These are phyloP conservation scores for Scedosporium aurantiacum DNA, from an alignment of 2,329 filamentous ascomycete genomes.

Conservation along the genomic window DNA sequence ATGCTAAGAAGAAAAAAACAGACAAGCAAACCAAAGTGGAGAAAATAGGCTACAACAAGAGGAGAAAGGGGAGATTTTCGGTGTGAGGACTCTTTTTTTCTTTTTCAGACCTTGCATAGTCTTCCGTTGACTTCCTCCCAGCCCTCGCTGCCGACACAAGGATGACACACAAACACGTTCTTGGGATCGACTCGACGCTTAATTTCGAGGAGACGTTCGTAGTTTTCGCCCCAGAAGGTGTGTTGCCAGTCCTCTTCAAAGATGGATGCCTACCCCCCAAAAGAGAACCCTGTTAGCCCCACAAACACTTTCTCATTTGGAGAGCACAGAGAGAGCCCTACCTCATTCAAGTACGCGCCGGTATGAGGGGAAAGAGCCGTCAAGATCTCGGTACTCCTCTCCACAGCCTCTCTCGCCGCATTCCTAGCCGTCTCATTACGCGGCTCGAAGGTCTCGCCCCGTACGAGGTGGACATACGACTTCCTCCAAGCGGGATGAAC, in stretches of 20 bases:
- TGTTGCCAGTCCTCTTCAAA: slow-evolving; percentile 32
- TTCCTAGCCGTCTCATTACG: slow-evolving; percentile 7
- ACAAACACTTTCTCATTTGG: neutral
- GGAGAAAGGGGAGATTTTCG: neutral
- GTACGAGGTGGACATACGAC: slow-evolving; percentile 24
- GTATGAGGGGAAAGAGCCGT: slow-evolving; percentile 26
- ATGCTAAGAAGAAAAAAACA: neutral
- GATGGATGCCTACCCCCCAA: slow-evolving; percentile 29
- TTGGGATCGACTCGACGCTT: slow-evolving; percentile 37
- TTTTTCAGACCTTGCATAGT: neutral
- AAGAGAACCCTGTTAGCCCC: neutral
- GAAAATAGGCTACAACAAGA: neutral
- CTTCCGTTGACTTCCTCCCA: slow-evolving; percentile 23
- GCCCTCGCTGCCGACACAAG: slow-evolving; percentile 37
- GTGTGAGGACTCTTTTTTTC: neutral
- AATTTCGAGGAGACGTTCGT: slow-evolving; percentile 26
- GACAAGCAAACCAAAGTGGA: neutral
- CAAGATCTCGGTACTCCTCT: slow-evolving; percentile 21
- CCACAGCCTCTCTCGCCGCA: slow-evolving; percentile 16
- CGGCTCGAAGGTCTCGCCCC: neutral
- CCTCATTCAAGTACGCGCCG: slow-evolving; percentile 36
- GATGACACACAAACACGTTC: slow-evolving; percentile 33
- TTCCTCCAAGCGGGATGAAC: slow-evolving; percentile 41
- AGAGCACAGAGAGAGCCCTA: slow-evolving; percentile 13
- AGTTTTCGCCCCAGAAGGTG: slow-evolving; percentile 36